Evolutionary conservation across 805 yeast genomes (phyloP).

Genomic region (Starmerella sp.): DNA sequence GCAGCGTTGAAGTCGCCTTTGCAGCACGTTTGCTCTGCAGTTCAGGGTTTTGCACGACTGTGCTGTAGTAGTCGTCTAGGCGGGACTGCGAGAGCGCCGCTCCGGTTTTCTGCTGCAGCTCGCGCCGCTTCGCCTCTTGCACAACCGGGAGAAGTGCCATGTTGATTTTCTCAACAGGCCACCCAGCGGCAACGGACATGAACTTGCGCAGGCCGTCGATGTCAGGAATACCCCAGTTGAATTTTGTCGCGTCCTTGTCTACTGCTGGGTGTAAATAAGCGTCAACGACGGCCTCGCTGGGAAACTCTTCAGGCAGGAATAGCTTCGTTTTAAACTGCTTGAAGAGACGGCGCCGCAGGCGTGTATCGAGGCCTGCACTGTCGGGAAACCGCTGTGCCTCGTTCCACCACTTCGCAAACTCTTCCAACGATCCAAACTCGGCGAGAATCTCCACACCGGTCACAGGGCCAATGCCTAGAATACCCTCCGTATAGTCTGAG

Average conservation of each 20-base stretch:
- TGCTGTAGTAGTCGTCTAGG: slow-evolving; percentile 21
- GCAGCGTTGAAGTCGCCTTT: slow-evolving; percentile 14
- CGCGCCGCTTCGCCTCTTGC: slow-evolving; percentile 49
- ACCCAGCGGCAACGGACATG: slow-evolving; percentile 59
- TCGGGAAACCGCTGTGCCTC: slow-evolving; percentile 33
- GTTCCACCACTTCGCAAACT: slow-evolving; percentile 49
- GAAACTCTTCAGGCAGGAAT: slow-evolving; percentile 52
- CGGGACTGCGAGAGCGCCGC: slow-evolving; percentile 17
- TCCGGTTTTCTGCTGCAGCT: slow-evolving; percentile 15
- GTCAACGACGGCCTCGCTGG: slow-evolving; percentile 52
- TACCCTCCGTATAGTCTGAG: slow-evolving; percentile 89
- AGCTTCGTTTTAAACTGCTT: slow-evolving; percentile 50
- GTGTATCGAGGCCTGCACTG: slow-evolving; percentile 31
- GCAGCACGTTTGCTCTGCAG: slow-evolving; percentile 25
- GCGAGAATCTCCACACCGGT: slow-evolving; percentile 81
- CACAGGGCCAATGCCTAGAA: slow-evolving; percentile 90
- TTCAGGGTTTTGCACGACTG: slow-evolving; percentile 22
- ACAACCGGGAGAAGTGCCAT: slow-evolving; percentile 79
- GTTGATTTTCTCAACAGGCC: slow-evolving; percentile 68
- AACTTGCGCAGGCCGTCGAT: slow-evolving; percentile 65
- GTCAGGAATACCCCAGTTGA: slow-evolving; percentile 86
- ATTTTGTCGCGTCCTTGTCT: slow-evolving; percentile 64
- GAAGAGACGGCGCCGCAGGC: slow-evolving; percentile 38
- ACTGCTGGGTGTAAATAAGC: slow-evolving; percentile 78
- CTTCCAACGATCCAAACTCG: slow-evolving; percentile 48